A percentile compares a stretch with the other conserved stretches of the same genome.
These are phyloP conservation scores for Brettanomyces bruxellensis DNA, from an alignment of 805 yeast genomes.

Conservation along the genomic window DNA sequence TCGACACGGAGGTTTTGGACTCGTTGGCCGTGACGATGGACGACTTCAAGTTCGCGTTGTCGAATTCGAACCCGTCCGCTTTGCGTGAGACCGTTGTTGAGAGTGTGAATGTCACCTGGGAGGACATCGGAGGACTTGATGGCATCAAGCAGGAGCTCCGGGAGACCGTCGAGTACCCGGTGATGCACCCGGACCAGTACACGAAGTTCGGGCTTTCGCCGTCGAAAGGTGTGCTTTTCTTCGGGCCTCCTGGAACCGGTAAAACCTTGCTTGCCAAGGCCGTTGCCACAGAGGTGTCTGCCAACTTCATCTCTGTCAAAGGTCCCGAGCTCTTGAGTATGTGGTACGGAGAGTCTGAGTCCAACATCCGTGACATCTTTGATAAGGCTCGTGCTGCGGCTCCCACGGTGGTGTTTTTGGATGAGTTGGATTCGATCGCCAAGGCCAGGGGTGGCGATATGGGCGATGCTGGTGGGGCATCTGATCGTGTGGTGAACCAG, in stretches of 20 bases:
- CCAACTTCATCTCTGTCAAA: constrained; percentile 93
- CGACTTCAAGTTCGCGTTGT: constrained; percentile 94
- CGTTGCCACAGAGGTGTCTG: constrained; percentile 98
- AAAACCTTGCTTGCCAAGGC: constrained; percentile 97
- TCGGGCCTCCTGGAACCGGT: constrained; percentile 99
- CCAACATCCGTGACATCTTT: constrained; percentile 93
- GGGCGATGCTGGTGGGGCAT: constrained; percentile 96
- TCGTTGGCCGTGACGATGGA: constrained; percentile 98
- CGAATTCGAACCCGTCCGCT: constrained; percentile 98
- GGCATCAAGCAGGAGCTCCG: constrained; percentile 92
- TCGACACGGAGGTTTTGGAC: constrained; percentile 94
- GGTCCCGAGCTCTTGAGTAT: constrained; percentile 95
- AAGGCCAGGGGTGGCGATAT: constrained; percentile 88
- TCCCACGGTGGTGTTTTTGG: constrained; percentile 96
- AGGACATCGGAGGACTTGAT: constrained; percentile 98
- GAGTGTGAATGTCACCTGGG: constrained; percentile 98
- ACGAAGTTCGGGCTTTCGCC: constrained; percentile 97
- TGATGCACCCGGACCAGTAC: constrained; percentile 96
- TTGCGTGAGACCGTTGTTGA: constrained; percentile 99
- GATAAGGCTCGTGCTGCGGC: constrained; percentile 99
- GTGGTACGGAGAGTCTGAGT: constrained; percentile 99
- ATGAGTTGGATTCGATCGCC: constrained; percentile 96
- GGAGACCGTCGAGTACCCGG: constrained; percentile 99
- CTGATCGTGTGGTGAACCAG: constrained; percentile 94
- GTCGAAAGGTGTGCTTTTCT: constrained; percentile 95